Conservation (phyloP, 768 basidiomycete genomes). For the Tulasnella sp. region DNA sequence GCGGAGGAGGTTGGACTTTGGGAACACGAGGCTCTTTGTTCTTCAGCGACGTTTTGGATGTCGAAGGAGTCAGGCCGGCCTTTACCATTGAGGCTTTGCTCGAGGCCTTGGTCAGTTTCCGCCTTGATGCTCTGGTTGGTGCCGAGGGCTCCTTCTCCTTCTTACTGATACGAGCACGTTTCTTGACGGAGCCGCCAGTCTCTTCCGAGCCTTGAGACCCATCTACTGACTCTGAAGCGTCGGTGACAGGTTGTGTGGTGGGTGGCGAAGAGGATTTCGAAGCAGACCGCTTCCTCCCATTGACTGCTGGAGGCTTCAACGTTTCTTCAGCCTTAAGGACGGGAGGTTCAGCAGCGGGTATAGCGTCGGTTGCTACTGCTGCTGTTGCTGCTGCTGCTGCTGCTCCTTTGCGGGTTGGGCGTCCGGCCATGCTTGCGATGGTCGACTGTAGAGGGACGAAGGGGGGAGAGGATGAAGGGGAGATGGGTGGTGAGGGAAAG, state of each 20-base stretch:
- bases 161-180: constrained; percentile 11
- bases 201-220: constrained; percentile 1
- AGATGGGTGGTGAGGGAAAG: not conserved
- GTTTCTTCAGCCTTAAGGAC: not conserved
- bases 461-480: not conserved
- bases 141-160: not conserved
- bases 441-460: not conserved
- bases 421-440: not conserved
- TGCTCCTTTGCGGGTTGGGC: not conserved
- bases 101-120: constrained; percentile 4
- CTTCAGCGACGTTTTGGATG: not conserved
- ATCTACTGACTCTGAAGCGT: constrained; percentile 1
- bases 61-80: not conserved
- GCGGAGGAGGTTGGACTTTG: constrained; percentile 14
- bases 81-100: constrained; percentile 3
- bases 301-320: constrained; percentile 4
- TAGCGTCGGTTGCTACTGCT: too few relatives aligned
- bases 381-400: not conserved
- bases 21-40: constrained; percentile 6
- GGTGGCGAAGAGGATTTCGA: not conserved
- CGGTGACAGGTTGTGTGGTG: not conserved
- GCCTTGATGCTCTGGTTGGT: constrained; percentile 6
- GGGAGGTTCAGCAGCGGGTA: not conserved
- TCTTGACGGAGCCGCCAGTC: not conserved
- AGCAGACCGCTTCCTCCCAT: constrained; percentile 12